These are phyloP conservation scores for Coniochaeta ligniaria DNA, from an alignment of 2,329 filamentous ascomycete genomes.

Conservation along the genomic window DNA sequence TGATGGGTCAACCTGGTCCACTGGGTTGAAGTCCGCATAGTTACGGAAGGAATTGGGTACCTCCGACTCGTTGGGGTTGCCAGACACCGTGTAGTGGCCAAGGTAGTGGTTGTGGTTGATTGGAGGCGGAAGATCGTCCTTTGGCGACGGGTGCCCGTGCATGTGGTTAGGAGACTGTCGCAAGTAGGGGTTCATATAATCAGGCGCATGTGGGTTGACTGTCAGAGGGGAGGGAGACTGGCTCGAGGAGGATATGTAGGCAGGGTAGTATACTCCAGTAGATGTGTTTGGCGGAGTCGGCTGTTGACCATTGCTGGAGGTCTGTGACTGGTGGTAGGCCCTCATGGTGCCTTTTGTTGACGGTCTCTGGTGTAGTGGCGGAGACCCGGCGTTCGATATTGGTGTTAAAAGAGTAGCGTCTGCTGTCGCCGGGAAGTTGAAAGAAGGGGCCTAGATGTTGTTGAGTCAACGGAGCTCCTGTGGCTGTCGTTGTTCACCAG, in stretches of 20 bases:
- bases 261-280: conserved; percentile 32
- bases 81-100: conserved; percentile 28
- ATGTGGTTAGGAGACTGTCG: conserved; percentile 19
- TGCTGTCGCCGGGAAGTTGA: conserved; percentile 26
- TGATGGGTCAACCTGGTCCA: conserved; percentile 5
- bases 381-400: conserved; percentile 40
- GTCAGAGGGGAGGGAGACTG: conserved; percentile 39
- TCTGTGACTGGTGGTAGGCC: conserved; percentile 22
- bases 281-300: conserved; percentile 40
- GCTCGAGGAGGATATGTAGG: conserved; percentile 33
- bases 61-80: conserved; percentile 18
- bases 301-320: conserved; percentile 28
- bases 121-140: conserved; percentile 25
- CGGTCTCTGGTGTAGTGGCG: conserved; percentile 34
- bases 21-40: conserved; percentile 8
- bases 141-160: conserved; percentile 17
- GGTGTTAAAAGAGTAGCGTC: conserved; percentile 43
- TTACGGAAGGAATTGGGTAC: conserved; percentile 19
- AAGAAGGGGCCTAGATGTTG: conserved; percentile 22
- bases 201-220: conserved; percentile 26
- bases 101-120: conserved; percentile 25
- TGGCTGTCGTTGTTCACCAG: background rate
- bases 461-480: background rate
- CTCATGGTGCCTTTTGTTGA: conserved; percentile 27
- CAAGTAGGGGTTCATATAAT: conserved; percentile 26